Conservation (phyloP, 768 basidiomycete species). For the Daedaleopsis sinensis region DNA sequence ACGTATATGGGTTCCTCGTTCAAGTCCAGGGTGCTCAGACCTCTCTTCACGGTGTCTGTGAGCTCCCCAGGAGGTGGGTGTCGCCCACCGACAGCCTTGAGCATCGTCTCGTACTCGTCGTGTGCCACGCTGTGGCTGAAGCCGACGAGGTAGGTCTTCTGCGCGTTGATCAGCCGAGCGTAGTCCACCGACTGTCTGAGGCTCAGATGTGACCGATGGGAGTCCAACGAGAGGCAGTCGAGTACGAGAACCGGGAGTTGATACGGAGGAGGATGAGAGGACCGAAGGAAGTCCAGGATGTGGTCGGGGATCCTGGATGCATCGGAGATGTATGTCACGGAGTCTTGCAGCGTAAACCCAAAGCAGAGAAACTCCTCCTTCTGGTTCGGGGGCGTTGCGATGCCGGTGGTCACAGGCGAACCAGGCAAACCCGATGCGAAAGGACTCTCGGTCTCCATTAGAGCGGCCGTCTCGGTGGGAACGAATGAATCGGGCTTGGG, state of each 20-base stretch:
- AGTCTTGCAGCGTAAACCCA: constrained; percentile 69
- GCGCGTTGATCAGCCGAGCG: constrained; percentile 59
- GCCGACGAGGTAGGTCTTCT: constrained; percentile 71
- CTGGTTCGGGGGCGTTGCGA: not conserved
- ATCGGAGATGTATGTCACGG: constrained; percentile 81
- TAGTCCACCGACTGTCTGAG: constrained; percentile 61
- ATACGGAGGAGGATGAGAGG: constrained; percentile 34
- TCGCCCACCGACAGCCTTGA: constrained; percentile 50
- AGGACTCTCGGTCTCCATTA: constrained; percentile 31
- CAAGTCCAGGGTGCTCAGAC: constrained; percentile 47
- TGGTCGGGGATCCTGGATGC: constrained; percentile 79
- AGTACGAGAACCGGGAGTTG: constrained; percentile 64
- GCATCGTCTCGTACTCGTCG: constrained; percentile 73
- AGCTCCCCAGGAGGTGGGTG: constrained; percentile 24
- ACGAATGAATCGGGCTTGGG: constrained; percentile 44
- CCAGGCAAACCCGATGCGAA: constrained; percentile 27
- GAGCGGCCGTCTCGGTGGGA: constrained; percentile 36
- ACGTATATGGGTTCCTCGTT: constrained; percentile 58
- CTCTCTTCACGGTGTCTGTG: constrained; percentile 41
- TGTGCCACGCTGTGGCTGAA: constrained; percentile 80
- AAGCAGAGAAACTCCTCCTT: constrained; percentile 51
- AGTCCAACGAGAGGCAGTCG: constrained; percentile 69
- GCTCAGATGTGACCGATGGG: constrained; percentile 82
- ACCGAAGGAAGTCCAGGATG: constrained; percentile 52
- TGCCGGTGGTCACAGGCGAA: constrained; percentile 18